Percentiles rank a stretch among this genome's conserved stretches.
Evolutionary conservation across 2,329 filamentous ascomycete species (phyloP).

Genomic region (Pseudocercospora ulei): DNA sequence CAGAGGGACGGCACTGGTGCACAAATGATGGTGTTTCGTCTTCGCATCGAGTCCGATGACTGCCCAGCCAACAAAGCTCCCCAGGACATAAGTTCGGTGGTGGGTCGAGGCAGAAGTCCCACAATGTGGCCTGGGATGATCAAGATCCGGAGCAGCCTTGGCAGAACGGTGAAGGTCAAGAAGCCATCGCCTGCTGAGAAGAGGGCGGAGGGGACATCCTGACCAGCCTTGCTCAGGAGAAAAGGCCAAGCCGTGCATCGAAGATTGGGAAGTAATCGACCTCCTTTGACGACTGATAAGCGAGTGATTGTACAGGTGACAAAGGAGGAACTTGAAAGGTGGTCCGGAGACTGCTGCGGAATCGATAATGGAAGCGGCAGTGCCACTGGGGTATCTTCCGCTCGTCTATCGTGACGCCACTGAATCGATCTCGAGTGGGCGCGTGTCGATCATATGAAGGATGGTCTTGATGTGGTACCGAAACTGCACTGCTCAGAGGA

Average conservation of each 20-base stretch:
- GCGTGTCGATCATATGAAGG: too few species aligned
- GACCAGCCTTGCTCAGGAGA: slow-evolving; percentile 3
- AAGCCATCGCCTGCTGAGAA: slow-evolving; percentile 7
- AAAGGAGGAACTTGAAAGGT: slow-evolving; percentile 1
- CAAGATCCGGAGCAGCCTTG: slow-evolving; percentile 1
- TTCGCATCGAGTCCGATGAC: slow-evolving; percentile 36
- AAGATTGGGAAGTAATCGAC: slow-evolving; percentile 9
- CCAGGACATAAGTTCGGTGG: too few species aligned
- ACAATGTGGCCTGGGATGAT: not conserved
- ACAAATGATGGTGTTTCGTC: slow-evolving; percentile 32
- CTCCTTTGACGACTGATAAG: slow-evolving; percentile 11
- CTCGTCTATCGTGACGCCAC: too few species aligned
- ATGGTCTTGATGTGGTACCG: too few species aligned
- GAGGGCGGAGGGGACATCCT: slow-evolving; percentile 5
- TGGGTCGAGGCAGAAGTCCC: slow-evolving; percentile 8
- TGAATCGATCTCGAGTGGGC: not conserved
- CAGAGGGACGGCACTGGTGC: slow-evolving; percentile 35
- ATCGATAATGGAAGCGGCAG: slow-evolving; percentile 5
- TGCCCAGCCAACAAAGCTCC: slow-evolving; percentile 33
- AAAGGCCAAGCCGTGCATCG: slow-evolving; percentile 10
- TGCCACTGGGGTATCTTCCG: not conserved
- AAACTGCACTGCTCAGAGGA: not conserved
- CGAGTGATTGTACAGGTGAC: slow-evolving; percentile 12
- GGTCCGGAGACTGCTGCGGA: slow-evolving; percentile 6
- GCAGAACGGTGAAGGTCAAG: slow-evolving; percentile 4